Conservation (phyloP, 495 filamentous ascomycete species). For the Hypoxylon fuscum region DNA sequence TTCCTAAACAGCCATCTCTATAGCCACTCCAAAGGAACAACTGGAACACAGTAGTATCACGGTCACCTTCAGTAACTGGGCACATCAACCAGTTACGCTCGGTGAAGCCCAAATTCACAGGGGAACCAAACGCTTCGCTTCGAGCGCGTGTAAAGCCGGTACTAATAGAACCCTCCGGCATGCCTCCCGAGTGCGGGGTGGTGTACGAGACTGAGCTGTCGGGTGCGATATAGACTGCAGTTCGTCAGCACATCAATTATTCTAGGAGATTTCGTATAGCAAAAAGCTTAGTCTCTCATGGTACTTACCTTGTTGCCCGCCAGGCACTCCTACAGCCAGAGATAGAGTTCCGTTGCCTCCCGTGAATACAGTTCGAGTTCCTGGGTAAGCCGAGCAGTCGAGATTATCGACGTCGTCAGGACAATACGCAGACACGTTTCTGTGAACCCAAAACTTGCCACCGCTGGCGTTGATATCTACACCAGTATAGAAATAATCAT, state of each 20-base stretch:
- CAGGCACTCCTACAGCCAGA: slow-evolving; percentile 35
- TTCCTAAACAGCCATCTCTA: slow-evolving; percentile 10
- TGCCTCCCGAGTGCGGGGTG: slow-evolving; percentile 18
- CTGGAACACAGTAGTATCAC: slow-evolving; percentile 34
- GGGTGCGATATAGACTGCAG: slow-evolving; percentile 35
- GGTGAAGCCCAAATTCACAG: slow-evolving; percentile 7
- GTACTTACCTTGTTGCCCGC: slow-evolving; percentile 41
- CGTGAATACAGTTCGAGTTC: slow-evolving; percentile 31
- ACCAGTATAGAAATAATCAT: slow-evolving; percentile 17
- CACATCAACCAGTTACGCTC: slow-evolving; percentile 26
- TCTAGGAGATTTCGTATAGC: too few relatives aligned
- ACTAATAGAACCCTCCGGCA: slow-evolving; percentile 28
- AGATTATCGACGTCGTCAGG: slow-evolving; percentile 26
- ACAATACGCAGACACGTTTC: slow-evolving; percentile 35
- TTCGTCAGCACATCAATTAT: not conserved
- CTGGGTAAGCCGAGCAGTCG: slow-evolving; percentile 33
- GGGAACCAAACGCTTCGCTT: slow-evolving; percentile 32
- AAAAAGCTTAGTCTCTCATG: not conserved
- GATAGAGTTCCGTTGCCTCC: slow-evolving; percentile 34
- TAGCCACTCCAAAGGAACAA: slow-evolving; percentile 17
- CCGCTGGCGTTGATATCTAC: slow-evolving; percentile 37
- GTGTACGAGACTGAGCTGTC: slow-evolving; percentile 43
- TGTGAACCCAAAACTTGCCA: slow-evolving; percentile 43
- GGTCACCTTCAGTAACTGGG: slow-evolving; percentile 26
- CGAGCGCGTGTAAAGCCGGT: slow-evolving; percentile 26